Base-by-base conservation (phyloP, 176 grass and related monocot genomes). In the Pharus latifolius region DNA sequence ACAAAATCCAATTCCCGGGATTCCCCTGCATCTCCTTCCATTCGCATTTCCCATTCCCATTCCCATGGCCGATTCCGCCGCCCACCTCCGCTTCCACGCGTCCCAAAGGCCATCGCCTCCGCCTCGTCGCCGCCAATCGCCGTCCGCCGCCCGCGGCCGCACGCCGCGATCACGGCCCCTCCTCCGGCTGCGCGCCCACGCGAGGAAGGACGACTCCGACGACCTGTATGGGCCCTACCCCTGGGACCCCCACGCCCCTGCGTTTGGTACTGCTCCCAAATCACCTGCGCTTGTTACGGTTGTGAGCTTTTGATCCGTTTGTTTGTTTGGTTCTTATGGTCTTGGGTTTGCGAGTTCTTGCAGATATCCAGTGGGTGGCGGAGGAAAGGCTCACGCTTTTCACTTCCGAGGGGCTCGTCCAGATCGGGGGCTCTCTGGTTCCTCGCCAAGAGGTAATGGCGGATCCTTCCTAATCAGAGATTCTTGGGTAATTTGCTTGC, bases 161-260 rank as follows among this genome's bases (percentile, higher is more conserved):
- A n/a, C n/a, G n/a, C n/a, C n/a, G n/a, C n/a, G n/a, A n/a, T n/a
- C n/a, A n/a, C n/a, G n/a, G n/a, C n/a, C n/a, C n/a, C n/a, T n/a
- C n/a, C n/a, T n/a, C n/a, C n/a, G n/a, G n/a, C n/a, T n/a, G n/a
- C n/a, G n/a, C n/a, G n/a, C n/a, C n/a, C n/a, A n/a, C n/a, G n/a
- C n/a, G n/a, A n/a, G n/a, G n/a, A n/a, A n/a, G n/a, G 37, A 2
- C 50, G 2, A 14, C 10, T 29, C 31, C 30, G n/a, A 76, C 34
- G 83, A 86, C 71, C 77, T 77, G 18, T 80, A 76, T 67, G 83
- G 77, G 3, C 83, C 83, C 16, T 86, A 86, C 63, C 83, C 83
- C 6, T 86, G 83, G 83, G 77, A 86, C 38, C 80, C 83, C 32
- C 24, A 69, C 18, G 27, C 31, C 6, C 51, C 63, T 64, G n/a